Evolutionary conservation across 225 moss, liverwort and hornwort genomes (phyloP).

Genomic region (Rhytidiadelphus loreus): DNA sequence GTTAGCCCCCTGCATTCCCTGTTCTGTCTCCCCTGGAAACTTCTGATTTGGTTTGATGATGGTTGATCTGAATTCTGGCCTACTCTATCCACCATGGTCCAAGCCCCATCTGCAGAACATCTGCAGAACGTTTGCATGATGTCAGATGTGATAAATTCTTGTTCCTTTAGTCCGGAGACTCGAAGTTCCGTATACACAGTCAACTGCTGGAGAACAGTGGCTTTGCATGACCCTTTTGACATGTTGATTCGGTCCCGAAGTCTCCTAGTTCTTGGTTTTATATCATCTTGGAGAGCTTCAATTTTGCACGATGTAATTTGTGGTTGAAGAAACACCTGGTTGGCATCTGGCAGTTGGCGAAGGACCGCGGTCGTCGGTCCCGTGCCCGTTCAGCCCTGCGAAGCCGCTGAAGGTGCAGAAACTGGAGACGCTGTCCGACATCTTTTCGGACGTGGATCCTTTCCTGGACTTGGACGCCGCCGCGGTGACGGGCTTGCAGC

Average conservation of each 20-base stretch:
- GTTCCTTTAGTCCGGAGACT: not conserved
- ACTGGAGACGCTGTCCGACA: slow-evolving; percentile 35
- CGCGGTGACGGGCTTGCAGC: slow-evolving; percentile 31
- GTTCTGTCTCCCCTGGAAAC: not conserved
- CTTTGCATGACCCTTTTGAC: too few relatives aligned
- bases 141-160: not conserved
- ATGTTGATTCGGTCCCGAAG: not conserved
- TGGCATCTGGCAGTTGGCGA: not conserved
- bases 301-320: not conserved
- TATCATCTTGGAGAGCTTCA: not conserved
- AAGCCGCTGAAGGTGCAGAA: slow-evolving; percentile 43
- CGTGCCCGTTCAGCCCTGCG: slow-evolving; percentile 18
- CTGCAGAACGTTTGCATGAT: not conserved
- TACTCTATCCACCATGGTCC: too few relatives aligned
- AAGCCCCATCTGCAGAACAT: not conserved
- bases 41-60: not conserved
- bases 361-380: not conserved
- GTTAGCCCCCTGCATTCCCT: not conserved
- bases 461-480: slow-evolving; percentile 74
- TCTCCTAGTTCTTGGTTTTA: not conserved
- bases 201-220: not conserved
- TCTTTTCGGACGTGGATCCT: slow-evolving; percentile 76
- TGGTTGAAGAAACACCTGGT: too few relatives aligned
- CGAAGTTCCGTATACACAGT: not conserved
- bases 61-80: not conserved